These are phyloP conservation scores for Aureobasidium melanogenum DNA, from an alignment of 2,329 filamentous ascomycete species.

Conservation along the genomic window DNA sequence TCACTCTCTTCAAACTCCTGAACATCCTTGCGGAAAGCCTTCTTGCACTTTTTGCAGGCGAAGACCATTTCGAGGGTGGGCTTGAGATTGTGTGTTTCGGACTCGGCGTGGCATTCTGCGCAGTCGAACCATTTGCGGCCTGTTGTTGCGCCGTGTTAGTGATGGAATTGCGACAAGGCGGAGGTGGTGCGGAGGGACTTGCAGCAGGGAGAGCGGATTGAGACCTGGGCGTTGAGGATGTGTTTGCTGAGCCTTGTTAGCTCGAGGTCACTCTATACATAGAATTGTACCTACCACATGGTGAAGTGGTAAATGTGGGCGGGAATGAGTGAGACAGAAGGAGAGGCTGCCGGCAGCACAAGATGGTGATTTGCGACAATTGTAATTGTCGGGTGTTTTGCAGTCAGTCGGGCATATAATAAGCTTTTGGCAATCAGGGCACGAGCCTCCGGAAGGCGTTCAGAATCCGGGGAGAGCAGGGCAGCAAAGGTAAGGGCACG, in stretches of 20 bases:
- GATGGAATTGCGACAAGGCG: background rate
- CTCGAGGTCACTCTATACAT: background rate
- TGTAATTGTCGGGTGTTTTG: background rate
- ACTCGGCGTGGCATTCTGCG: slow-evolving; percentile 82
- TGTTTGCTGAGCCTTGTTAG: slow-evolving; percentile 62
- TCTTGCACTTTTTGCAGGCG: slow-evolving; percentile 98
- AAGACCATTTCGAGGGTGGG: slow-evolving; percentile 84
- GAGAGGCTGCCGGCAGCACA: background rate
- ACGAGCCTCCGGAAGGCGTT: background rate
- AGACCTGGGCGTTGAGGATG: slow-evolving; percentile 93
- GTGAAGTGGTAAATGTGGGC: background rate
- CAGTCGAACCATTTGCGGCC: slow-evolving; percentile 99
- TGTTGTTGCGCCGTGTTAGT: slow-evolving; percentile 27
- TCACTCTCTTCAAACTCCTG: slow-evolving; percentile 91
- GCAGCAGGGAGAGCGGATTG: slow-evolving; percentile 95
- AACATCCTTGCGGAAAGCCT: slow-evolving; percentile 92
- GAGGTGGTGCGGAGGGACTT: slow-evolving; percentile 29
- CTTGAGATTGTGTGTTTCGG: slow-evolving; percentile 61
- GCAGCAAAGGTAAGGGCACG: background rate
- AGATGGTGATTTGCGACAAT: background rate
- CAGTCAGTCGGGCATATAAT: background rate
- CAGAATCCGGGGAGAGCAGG: background rate
- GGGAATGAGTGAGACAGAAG: background rate
- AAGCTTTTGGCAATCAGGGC: slow-evolving; percentile 2
- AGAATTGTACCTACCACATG: slow-evolving; percentile 22